Evolutionary conservation across 441 rosid genomes (phyloP).

Genomic region (Biscutella auriculata): DNA sequence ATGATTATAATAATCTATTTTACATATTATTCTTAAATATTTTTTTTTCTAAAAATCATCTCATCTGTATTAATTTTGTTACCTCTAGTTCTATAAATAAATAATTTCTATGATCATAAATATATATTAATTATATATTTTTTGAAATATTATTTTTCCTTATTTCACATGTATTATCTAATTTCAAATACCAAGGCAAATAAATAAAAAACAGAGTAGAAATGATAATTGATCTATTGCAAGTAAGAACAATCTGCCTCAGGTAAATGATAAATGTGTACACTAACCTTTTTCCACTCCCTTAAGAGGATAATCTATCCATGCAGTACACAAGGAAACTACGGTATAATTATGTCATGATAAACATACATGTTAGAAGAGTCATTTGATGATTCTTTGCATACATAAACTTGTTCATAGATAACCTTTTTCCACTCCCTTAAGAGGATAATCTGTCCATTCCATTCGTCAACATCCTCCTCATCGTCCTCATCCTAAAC

Average conservation of each 20-base stretch:
- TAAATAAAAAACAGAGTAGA: not conserved
- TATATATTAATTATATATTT: too few relatives aligned
- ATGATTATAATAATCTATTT: too few relatives aligned
- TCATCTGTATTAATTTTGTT: too few relatives aligned
- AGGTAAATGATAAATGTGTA: not conserved
- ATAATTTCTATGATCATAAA: too few relatives aligned
- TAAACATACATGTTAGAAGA: slow-evolving; percentile 63
- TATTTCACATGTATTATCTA: too few relatives aligned
- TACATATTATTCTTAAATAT: too few relatives aligned
- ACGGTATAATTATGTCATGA: slow-evolving; percentile 70
- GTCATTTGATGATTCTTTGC: slow-evolving; percentile 49
- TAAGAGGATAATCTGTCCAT: slow-evolving; percentile 72
- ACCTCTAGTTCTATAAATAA: too few relatives aligned
- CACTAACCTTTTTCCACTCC: slow-evolving; percentile 68
- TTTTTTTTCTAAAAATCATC: too few relatives aligned
- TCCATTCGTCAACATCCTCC: slow-evolving; percentile 76
- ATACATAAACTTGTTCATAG: slow-evolving; percentile 64
- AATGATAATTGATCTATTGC: not conserved
- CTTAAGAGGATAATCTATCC: slow-evolving; percentile 84
- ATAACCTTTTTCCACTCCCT: slow-evolving; percentile 73
- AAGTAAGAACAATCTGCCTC: not conserved
- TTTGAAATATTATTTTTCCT: too few relatives aligned
- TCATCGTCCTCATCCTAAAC: slow-evolving; percentile 51
- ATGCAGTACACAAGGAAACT: slow-evolving; percentile 75
- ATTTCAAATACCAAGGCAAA: not conserved